Conservation (phyloP, 139 green algal species). For the Eudorina sp. region DNA sequence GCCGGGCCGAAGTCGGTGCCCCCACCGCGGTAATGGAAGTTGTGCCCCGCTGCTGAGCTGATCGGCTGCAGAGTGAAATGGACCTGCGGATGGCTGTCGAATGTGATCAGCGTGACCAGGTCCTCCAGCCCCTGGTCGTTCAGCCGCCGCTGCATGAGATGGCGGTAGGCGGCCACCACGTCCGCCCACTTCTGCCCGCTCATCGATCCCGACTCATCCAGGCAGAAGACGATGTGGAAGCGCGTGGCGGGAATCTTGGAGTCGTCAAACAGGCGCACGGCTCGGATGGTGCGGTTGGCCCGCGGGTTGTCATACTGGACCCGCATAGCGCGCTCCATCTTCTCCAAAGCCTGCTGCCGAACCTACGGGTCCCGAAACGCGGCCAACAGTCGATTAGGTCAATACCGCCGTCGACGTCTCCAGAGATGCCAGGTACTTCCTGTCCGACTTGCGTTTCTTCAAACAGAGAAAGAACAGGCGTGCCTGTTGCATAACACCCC, state of each 20-base stretch:
- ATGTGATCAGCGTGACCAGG: constrained; percentile 55
- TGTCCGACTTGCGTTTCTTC: too few species aligned
- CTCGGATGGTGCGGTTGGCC: constrained; percentile 26
- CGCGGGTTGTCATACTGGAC: constrained; percentile 37
- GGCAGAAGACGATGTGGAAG: constrained; percentile 67
- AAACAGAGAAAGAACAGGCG: too few species aligned
- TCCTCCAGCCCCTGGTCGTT: constrained; percentile 52
- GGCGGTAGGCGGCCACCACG: constrained; percentile 43
- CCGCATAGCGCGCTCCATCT: constrained; percentile 36
- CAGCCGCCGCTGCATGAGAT: constrained; percentile 44
- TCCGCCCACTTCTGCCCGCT: constrained; percentile 49
- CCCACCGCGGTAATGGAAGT: neutral
- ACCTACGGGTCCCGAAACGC: neutral
- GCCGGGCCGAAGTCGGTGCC: constrained; percentile 53
- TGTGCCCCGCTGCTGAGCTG: neutral
- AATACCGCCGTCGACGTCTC: too few species aligned
- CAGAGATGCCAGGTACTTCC: too few species aligned
- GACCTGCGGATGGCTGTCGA: neutral
- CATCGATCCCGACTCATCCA: constrained; percentile 61
- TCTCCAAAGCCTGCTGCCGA: neutral
- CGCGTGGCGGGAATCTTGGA: constrained; percentile 43
- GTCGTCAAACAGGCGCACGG: constrained; percentile 50
- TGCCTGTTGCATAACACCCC: too few species aligned
- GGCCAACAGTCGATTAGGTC: too few species aligned
- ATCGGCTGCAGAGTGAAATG: neutral